Base-by-base conservation (phyloP, 495 filamentous ascomycete genomes). In the Penicillium crystallinum region DNA sequence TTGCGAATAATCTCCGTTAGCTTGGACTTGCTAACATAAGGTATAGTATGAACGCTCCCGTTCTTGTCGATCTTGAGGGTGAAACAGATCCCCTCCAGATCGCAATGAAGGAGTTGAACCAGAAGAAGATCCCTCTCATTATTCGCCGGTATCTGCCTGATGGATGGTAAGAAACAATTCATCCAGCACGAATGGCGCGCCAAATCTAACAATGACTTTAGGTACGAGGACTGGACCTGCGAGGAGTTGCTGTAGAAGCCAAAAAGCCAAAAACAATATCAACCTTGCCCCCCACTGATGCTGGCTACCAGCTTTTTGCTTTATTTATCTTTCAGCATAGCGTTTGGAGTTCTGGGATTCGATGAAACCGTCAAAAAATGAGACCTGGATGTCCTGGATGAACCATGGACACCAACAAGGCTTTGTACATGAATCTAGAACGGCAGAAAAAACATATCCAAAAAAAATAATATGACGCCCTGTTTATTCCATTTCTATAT, bases 171-270 rank as follows among this genome's bases (percentile, higher is more conserved):
- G 90, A 79, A 23, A 41, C n/a, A 25, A 18, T 10, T 25, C 21
- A 27, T 21, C 7, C 12, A 3, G 3, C 14, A 25, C 34, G 21
- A 19, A 4, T 35, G 21, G 18, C 37, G 31, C n/a, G 2, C 36
- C 23, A 1, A 49, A 23, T 36, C 54, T 38, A 58, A 34, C 19
- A 48, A 15, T 45, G 30, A 18, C 22, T 29, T 25, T 53, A 96
- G 92, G 74, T 98, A 98, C 66, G 93, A 98, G 77, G 93, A 98
- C 70, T 98, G 93, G 93, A 93, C 90, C 46, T 96, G 91, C 73
- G 93, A 98, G 74, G 93, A 98, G 65, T 77, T 98, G 29, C 78
- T 95, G 35, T 84, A 67, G 54, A 21, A 1, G 35, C 10, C 11
- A 31, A 10, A 31, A 17, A 4, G 35, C 11, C 11, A 31, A 3